Evolutionary conservation across 805 yeast genomes (phyloP), one percentile per base, ranked within the genome.

Genomic region (Hagleromyces aurorensis): DNA sequence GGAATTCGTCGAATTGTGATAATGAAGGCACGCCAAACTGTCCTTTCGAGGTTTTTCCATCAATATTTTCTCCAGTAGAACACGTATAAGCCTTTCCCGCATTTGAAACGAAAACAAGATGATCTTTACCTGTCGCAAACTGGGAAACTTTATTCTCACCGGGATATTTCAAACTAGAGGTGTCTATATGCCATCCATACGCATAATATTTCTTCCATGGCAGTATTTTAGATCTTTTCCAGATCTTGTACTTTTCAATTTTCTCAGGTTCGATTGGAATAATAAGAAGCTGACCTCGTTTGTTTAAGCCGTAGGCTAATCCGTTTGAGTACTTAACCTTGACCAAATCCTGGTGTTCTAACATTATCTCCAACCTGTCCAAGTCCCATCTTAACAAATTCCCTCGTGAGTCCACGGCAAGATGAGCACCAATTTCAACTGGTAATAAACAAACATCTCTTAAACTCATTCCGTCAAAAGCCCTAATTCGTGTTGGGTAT

Each of bases 1-100:
- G 82, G 0, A 72, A 66, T 4, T 54, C 40, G 35, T 70, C 72
- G 46, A 75, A 75, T 33, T 82, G 87, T 1, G 94, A 73, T 40
- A 64, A 71, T 9, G 61, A 56, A 1, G 94, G 91, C 10, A 84
- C 54, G 12, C 96, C 97, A 56, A 70, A 83, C 58, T 91, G 96
- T 4, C 97, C 97, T 15, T 66, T 62, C 14, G 69, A 59, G n/a
- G n/a, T n/a, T 26, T 67, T 66, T 4, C 62, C 56, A n/a, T 60
- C 51, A 8, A 30, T 29, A 1, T 41, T 25, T 3, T 55, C 37
- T 1, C 80, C 80, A 0, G 93, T 75, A 10, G 82, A 69, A 7
- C 74, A 62, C 1, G 82, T 62, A 40, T 67, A 78, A 1, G 82
- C 75, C 19, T 72, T 64, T 1, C 87, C 86, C 7, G 64, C 48